A percentile compares a stretch with the other conserved stretches of the same genome.
Conservation (phyloP, 148 eudicot species). For the Fagopyrum homotropicum region DNA sequence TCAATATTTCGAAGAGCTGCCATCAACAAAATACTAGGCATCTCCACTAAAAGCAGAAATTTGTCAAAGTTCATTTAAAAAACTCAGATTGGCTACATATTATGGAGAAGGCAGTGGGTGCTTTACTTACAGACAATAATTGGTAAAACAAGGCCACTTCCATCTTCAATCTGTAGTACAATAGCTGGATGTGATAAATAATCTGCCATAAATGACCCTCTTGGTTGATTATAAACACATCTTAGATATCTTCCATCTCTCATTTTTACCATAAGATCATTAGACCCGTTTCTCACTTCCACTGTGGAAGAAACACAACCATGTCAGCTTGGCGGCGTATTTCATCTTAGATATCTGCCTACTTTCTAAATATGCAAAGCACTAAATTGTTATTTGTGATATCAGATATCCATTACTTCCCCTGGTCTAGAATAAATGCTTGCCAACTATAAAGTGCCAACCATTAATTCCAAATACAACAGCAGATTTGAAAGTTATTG, state of each 20-base stretch:
- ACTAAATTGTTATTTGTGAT: too few species aligned
- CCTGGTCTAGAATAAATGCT: too few species aligned
- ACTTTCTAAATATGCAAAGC: too few species aligned
- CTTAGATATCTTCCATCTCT: constrained; percentile 2
- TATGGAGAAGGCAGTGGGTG: neutral
- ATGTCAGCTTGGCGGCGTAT: neutral
- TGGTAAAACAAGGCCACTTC: constrained; percentile 3
- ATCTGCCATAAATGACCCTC: neutral
- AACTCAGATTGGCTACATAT: neutral
- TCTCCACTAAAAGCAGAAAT: constrained; percentile 3
- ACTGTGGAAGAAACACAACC: neutral
- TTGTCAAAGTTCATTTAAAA: neutral
- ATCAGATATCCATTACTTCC: too few species aligned
- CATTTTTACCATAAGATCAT: neutral
- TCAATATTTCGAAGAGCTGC: constrained; percentile 1
- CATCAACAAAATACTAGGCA: constrained; percentile 5
- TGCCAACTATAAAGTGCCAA: too few species aligned
- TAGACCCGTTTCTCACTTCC: constrained; percentile 3
- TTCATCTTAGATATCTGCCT: too few species aligned
- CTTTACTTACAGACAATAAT: constrained; percentile 6
- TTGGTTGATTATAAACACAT: constrained; percentile 1
- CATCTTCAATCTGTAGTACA: constrained; percentile 5
- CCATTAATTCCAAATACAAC: too few species aligned
- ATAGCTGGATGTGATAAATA: constrained; percentile 6
- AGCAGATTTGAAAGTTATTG: too few species aligned